Evolutionary conservation across 1,284 basidiomycete genomes (phyloP).

Genomic region (Ustilago vetiveriae): DNA sequence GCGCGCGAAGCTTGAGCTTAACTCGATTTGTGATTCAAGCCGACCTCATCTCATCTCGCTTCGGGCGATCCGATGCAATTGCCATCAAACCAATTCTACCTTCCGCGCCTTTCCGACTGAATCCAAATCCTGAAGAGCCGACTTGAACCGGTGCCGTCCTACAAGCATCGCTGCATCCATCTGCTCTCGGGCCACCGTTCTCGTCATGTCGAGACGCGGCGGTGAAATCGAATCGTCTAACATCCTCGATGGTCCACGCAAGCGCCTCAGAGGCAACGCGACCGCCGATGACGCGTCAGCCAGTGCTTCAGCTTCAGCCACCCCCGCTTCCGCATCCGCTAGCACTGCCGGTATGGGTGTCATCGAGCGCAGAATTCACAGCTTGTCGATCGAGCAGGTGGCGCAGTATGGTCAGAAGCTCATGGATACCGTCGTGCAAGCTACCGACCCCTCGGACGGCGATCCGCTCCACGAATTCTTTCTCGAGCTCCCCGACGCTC

Average conservation of each 20-base stretch:
- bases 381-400: conserved; percentile 28
- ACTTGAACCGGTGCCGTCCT: too few species aligned
- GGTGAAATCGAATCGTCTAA: conserved; percentile 39
- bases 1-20: too few species aligned
- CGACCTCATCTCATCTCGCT: too few species aligned
- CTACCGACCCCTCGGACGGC: conserved; percentile 44
- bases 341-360: conserved; percentile 24
- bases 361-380: conserved; percentile 42
- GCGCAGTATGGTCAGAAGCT: conserved; percentile 28
- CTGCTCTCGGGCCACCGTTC: background rate
- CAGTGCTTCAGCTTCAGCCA: conserved; percentile 1
- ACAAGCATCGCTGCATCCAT: background rate
- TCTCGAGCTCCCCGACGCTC: conserved; percentile 78
- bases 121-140: too few species aligned
- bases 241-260: conserved; percentile 52
- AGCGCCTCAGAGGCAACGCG: conserved; percentile 39
- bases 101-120: too few species aligned
- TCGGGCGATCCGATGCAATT: too few species aligned
- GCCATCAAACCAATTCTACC: too few species aligned
- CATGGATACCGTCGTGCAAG: conserved; percentile 46
- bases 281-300: conserved; percentile 19
- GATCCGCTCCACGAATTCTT: conserved; percentile 76
- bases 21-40: too few species aligned
- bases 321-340: background rate
- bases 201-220: conserved; percentile 31